A percentile compares a stretch with the other conserved stretches of the same genome.
These are phyloP conservation scores for Carex kokanica DNA, from an alignment of 176 grass and related monocot genomes.

Conservation along the genomic window DNA sequence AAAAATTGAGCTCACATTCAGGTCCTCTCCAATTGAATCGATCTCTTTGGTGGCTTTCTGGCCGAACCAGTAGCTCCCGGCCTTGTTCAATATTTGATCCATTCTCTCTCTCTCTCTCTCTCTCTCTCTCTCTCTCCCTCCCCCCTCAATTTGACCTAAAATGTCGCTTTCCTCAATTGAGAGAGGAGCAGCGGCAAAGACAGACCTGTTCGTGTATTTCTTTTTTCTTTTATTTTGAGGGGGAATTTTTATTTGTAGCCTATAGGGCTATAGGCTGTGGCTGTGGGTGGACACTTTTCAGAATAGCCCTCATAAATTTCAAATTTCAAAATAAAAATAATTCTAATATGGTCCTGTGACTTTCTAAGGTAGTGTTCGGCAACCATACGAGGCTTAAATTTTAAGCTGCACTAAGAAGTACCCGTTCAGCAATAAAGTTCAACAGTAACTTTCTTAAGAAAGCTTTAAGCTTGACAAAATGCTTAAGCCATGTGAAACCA, in stretches of 20 bases:
- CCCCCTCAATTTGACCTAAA: constrained; percentile 15
- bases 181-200: constrained; percentile 9
- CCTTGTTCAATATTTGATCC: constrained; percentile 94
- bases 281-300: not conserved
- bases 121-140: no score
- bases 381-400: no score
- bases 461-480: no score
- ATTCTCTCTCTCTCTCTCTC: constrained; percentile 37
- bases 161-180: constrained; percentile 3
- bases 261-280: not conserved
- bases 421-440: no score
- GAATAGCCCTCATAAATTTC: not conserved
- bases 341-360: not conserved
- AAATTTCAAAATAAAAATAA: not conserved
- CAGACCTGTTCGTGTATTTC: not conserved
- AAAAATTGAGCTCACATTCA: constrained; percentile 47
- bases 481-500: no score
- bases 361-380: no score
- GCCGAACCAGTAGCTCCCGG: constrained; percentile 87
- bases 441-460: no score
- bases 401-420: no score
- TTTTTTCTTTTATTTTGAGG: no score
- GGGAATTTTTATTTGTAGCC: not conserved
- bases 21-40: constrained; percentile 77
- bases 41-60: constrained; percentile 91